Conservation (phyloP, 306 rosid species). For the Canavalia ensiformis region DNA sequence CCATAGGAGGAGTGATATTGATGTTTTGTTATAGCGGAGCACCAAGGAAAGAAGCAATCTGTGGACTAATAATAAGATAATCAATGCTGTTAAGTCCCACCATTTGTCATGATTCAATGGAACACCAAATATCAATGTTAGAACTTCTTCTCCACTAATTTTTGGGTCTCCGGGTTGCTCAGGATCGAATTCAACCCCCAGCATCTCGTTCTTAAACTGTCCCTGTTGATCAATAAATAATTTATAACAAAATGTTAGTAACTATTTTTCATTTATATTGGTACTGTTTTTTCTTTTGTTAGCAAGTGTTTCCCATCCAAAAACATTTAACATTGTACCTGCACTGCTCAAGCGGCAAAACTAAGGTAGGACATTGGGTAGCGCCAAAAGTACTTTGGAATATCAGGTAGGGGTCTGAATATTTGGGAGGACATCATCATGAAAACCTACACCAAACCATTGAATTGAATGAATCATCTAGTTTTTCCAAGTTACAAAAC, state of each 20-base stretch:
- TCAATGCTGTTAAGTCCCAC: constrained; percentile 59
- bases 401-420: constrained; percentile 50
- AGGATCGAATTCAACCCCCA: constrained; percentile 64
- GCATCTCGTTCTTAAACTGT: constrained; percentile 64
- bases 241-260: too few relatives aligned
- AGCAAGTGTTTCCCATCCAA: too few relatives aligned
- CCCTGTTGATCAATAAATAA: constrained; percentile 44
- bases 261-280: too few relatives aligned
- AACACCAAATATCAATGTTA: constrained; percentile 47
- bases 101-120: constrained; percentile 50
- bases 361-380: constrained; percentile 70
- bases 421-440: constrained; percentile 64
- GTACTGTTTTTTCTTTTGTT: too few relatives aligned
- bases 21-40: constrained; percentile 40
- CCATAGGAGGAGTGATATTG: constrained; percentile 25
- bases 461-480: background rate
- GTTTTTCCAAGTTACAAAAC: background rate
- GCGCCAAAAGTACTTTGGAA: constrained; percentile 66
- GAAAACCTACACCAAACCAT: constrained; percentile 51
- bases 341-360: constrained; percentile 59
- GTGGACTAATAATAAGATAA: constrained; percentile 41
- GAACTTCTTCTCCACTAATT: constrained; percentile 49
- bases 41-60: constrained; percentile 48
- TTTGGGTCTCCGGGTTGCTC: constrained; percentile 48
- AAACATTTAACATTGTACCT: constrained; percentile 41